These are phyloP conservation scores for Skeletonema tropicum DNA, from an alignment of 108 stramenopile species.

Conservation along the genomic window DNA sequence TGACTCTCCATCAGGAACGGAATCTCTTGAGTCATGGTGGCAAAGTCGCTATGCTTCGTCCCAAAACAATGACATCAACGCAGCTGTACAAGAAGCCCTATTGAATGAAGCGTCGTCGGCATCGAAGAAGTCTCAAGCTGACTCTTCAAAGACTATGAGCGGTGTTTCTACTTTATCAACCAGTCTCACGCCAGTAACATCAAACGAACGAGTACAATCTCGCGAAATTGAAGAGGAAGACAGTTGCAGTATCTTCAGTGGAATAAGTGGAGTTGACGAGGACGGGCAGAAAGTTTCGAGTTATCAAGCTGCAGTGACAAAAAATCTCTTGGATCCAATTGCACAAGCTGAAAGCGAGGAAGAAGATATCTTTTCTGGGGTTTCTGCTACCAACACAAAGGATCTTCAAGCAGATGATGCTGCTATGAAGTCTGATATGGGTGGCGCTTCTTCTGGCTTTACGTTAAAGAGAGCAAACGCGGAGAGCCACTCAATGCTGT, in stretches of 20 bases:
- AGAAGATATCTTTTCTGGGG: conserved; percentile 53
- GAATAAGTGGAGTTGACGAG: conserved; percentile 7
- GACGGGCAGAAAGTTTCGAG: not conserved
- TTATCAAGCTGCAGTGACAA: not conserved
- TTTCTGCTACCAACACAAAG: conserved; percentile 23
- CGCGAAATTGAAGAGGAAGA: not conserved
- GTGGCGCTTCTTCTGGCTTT: not conserved
- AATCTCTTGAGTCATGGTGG: conserved; percentile 59
- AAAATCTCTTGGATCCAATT: not conserved
- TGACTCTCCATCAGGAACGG: conserved; percentile 39
- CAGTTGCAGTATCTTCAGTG: conserved; percentile 47
- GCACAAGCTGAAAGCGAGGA: conserved; percentile 32
- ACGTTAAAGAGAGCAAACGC: not conserved
- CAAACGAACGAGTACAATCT: not conserved
- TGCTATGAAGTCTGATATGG: not conserved
- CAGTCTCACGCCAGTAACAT: not conserved
- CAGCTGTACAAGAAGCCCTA: conserved; percentile 48
- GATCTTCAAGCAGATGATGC: not conserved
- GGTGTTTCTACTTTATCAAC: conserved; percentile 5
- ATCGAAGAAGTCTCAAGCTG: not conserved
- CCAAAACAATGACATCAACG: conserved; percentile 41
- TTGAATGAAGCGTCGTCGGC: conserved; percentile 15
- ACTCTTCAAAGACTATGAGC: not conserved
- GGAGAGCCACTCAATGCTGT: conserved; percentile 2
- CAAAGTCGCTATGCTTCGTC: conserved; percentile 38